phyloP scores from a whole-genome alignment of 495 filamentous ascomycete species.

The Hypoxylon cercidicola region DNA sequence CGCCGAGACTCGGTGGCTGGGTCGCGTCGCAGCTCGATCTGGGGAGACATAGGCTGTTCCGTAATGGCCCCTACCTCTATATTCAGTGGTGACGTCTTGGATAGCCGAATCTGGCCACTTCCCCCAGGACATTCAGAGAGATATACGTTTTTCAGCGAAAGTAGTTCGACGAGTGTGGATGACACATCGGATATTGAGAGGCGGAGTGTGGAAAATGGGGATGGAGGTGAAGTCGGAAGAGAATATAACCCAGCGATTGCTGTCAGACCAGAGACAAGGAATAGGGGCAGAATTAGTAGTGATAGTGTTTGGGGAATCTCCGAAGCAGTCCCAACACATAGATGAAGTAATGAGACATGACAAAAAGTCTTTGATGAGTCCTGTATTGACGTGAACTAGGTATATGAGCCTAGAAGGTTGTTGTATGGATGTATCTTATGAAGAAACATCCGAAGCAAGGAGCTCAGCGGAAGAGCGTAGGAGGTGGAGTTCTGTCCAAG shows the following conservation, averaged over 20 bases:
- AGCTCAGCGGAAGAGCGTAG: no score
- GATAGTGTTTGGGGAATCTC: conserved; percentile 32
- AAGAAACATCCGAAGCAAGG: no score
- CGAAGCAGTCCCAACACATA: conserved; percentile 11
- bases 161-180: conserved; percentile 24
- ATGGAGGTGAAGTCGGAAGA: not conserved
- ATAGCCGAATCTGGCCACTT: conserved; percentile 36
- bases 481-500: no score
- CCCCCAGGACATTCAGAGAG: conserved; percentile 37
- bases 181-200: conserved; percentile 11
- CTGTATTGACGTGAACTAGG: no score
- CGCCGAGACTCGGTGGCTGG: conserved; percentile 13
- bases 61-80: conserved; percentile 8
- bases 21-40: conserved; percentile 30
- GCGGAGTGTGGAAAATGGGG: not conserved
- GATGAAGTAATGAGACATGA: not conserved
- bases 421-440: no score
- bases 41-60: conserved; percentile 16
- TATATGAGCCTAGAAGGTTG: no score
- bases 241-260: not conserved
- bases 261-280: not conserved
- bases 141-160: conserved; percentile 40
- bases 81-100: conserved; percentile 22
- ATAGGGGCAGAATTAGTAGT: not conserved
- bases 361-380: not conserved